Percentiles rank a stretch among this genome's conserved stretches.
phyloP scores from a whole-genome alignment of 1,284 basidiomycete species.

The Malassezia restricta region DNA sequence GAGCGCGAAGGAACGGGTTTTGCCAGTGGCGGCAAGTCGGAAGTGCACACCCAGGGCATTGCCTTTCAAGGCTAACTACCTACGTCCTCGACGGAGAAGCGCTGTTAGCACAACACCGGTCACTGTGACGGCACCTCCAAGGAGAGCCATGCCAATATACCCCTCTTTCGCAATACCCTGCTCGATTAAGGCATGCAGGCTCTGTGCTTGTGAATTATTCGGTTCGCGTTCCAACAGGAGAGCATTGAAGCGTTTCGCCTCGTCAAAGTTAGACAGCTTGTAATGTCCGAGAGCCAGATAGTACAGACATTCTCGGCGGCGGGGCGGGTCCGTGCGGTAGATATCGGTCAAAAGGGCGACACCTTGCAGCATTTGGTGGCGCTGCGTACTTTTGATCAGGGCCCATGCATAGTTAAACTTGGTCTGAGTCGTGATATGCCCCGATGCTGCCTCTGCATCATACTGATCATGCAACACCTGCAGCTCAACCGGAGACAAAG shows the following conservation, averaged over 20 bases:
- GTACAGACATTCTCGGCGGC: conserved; percentile 88
- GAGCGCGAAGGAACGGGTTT: conserved; percentile 17
- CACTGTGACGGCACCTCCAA: conserved; percentile 74
- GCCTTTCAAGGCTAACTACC: conserved; percentile 17
- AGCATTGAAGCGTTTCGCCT: conserved; percentile 81
- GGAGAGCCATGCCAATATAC: conserved; percentile 86
- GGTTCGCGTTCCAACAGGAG: conserved; percentile 86
- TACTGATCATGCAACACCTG: conserved; percentile 76
- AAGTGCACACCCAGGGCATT: conserved; percentile 6
- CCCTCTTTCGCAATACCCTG: conserved; percentile 73
- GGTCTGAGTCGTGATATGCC: conserved; percentile 82
- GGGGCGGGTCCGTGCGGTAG: conserved; percentile 72
- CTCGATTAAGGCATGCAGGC: conserved; percentile 72
- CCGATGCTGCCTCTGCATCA: conserved; percentile 65
- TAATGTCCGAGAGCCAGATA: conserved; percentile 93
- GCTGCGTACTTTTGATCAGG: conserved; percentile 48
- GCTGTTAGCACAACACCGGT: conserved; percentile 69
- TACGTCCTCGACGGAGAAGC: conserved; percentile 47
- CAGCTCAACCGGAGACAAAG: conserved; percentile 75
- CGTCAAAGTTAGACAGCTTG: conserved; percentile 89
- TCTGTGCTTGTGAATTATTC: conserved; percentile 81
- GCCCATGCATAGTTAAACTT: conserved; percentile 93
- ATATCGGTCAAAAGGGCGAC: conserved; percentile 87
- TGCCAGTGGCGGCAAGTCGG: conserved; percentile 11
- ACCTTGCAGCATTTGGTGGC: conserved; percentile 55